Conservation (phyloP, 2,329 filamentous ascomycete genomes). For the Gaeumannomyces sp. region DNA sequence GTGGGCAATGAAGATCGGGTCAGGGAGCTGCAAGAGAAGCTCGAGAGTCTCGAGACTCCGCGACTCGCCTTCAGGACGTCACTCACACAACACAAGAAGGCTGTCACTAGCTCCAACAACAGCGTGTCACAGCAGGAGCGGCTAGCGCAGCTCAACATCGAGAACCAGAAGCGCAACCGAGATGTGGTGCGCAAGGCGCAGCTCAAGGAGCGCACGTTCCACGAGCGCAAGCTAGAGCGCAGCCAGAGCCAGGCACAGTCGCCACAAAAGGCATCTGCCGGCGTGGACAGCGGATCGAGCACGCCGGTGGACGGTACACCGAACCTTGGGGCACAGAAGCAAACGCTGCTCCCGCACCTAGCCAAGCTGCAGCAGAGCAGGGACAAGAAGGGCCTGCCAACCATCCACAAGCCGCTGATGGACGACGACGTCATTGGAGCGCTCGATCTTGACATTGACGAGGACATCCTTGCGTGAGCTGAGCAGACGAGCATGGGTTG, state of each 20-base stretch:
- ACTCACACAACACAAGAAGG: constrained; percentile 48
- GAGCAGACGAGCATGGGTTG: not conserved
- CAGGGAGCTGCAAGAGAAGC: constrained; percentile 50
- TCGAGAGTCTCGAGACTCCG: constrained; percentile 58
- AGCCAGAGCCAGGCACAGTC: constrained; percentile 43
- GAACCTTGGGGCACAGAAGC: constrained; percentile 36
- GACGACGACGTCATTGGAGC: constrained; percentile 90
- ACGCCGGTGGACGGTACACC: constrained; percentile 47
- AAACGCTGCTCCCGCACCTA: constrained; percentile 42
- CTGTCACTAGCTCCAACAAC: constrained; percentile 16
- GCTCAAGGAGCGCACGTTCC: constrained; percentile 67
- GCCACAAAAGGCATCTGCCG: constrained; percentile 37
- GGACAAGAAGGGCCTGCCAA: constrained; percentile 56
- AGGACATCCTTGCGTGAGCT: constrained; percentile 54
- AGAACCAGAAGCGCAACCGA: constrained; percentile 78
- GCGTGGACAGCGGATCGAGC: constrained; percentile 40
- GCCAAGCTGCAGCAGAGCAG: constrained; percentile 42
- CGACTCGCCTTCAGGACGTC: constrained; percentile 69
- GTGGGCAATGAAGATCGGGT: constrained; percentile 54
- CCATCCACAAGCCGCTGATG: constrained; percentile 72
- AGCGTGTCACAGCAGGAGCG: constrained; percentile 63
- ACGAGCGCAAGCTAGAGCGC: constrained; percentile 54
- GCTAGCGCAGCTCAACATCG: constrained; percentile 73
- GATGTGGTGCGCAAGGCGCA: constrained; percentile 89
- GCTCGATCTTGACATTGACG: constrained; percentile 85